Conservation (phyloP, 371 early-diverging fungal species). For the Mycotypha africana region DNA sequence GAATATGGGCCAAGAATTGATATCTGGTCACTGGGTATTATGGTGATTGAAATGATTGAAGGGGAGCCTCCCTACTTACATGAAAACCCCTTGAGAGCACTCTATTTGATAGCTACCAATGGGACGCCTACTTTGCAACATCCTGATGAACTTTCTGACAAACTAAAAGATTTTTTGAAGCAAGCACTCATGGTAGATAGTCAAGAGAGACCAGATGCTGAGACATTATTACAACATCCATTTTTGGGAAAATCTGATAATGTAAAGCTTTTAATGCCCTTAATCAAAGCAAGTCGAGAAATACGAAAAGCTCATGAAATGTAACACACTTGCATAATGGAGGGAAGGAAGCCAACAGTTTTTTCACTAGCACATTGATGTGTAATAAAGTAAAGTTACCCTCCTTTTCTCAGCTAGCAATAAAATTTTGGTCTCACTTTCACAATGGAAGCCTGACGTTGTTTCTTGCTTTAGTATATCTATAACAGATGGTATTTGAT, state of each 20-base stretch:
- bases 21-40: constrained; percentile 92
- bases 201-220: constrained; percentile 25
- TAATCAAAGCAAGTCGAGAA: constrained; percentile 87
- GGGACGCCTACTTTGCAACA: constrained; percentile 81
- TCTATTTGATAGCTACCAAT: constrained; percentile 86
- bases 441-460: too few species aligned
- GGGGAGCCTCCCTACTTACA: constrained; percentile 88
- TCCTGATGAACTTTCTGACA: constrained; percentile 62
- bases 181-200: constrained; percentile 68
- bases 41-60: constrained; percentile 79
- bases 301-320: constrained; percentile 13
- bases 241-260: constrained; percentile 85
- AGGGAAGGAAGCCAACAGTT: too few species aligned
- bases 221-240: constrained; percentile 57
- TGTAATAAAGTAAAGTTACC: too few species aligned
- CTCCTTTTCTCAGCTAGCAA: too few species aligned
- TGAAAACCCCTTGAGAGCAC: constrained; percentile 75
- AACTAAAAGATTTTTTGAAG: constrained; percentile 67
- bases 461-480: too few species aligned
- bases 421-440: too few species aligned
- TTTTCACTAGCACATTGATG: too few species aligned
- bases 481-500: too few species aligned
- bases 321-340: too few species aligned
- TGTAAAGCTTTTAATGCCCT: constrained; percentile 75
- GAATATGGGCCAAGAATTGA: constrained; percentile 88